Evolutionary conservation across 352 stramenopile genomes (phyloP), one percentile per base, ranked within the genome.

Genomic region (Pythium scleroteichum): DNA sequence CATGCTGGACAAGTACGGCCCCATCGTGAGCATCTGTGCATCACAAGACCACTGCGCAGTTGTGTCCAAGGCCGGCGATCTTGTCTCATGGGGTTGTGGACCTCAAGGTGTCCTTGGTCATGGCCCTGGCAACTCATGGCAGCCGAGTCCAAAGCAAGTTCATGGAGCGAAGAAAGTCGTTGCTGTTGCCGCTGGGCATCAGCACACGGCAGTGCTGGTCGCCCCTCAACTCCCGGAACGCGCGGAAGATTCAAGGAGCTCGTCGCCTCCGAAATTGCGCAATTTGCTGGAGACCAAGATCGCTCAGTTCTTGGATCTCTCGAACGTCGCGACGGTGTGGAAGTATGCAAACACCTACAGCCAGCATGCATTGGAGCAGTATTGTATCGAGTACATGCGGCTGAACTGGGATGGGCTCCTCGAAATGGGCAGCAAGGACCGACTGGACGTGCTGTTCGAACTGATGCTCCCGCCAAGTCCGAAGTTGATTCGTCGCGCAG

Each of bases 31-130:
- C 27, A 82, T 94, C 12, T 89, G 78, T 54, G 85, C 85, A 17
- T 90, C 81, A 0, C 78, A 92, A 20, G 73, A 92, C 48, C 79
- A 92, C 58, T 94, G 85, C 52, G 85, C 82, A 20, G 82, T 94
- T 4, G 81, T 92, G 20, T 83, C 82, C 0, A 50, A 71, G 19
- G 53, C 75, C 39, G 85, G 85, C 1, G 74, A 90, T 64, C 68
- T 94, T 16, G 72, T 92, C 22, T 90, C 85, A 4, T 94, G 85
- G 85, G 85, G 80, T 3, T 86, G 76, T 41, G 85, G 80, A 16
- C 62, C 79, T 17, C 78, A 92, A 53, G 84, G 83, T 51, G 75
- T 90, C 22, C 60, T 94, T 19, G 84, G 85, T 0, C 85, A 94
- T 53, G 85, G 80, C 14, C 66, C 73, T 27, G 78, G 75, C 1